Conservation (phyloP, 176 grass and related monocot genomes). For the Oryza officinalis region DNA sequence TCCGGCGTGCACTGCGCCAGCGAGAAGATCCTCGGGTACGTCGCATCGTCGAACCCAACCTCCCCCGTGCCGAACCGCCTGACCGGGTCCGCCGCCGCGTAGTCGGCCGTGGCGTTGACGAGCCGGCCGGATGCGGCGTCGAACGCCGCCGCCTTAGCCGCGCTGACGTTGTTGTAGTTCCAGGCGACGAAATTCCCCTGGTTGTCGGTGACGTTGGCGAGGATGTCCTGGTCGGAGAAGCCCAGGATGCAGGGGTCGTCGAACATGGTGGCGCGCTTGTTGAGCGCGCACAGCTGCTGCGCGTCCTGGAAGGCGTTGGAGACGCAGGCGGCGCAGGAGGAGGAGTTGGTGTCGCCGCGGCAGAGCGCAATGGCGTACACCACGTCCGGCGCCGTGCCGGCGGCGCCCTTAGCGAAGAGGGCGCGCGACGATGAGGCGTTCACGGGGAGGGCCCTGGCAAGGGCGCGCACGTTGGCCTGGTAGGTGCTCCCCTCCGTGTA, state of each 20-base stretch:
- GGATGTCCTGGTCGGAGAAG: conserved; percentile 51
- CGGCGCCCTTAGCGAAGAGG: conserved; percentile 25
- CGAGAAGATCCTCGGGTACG: conserved; percentile 33
- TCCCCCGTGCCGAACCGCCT: conserved; percentile 50
- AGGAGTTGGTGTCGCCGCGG: conserved; percentile 41
- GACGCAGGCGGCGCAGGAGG: conserved; percentile 12
- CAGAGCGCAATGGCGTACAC: conserved; percentile 42
- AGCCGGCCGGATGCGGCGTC: conserved; percentile 29
- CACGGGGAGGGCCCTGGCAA: background rate
- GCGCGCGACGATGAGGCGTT: conserved; percentile 12
- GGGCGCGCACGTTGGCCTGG: conserved; percentile 41
- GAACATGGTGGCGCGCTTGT: conserved; percentile 31
- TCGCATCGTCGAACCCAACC: background rate
- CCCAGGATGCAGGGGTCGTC: conserved; percentile 56
- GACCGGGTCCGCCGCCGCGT: conserved; percentile 27
- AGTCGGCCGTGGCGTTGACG: conserved; percentile 39
- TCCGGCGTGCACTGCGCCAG: conserved; percentile 63
- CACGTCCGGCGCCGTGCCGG: conserved; percentile 28
- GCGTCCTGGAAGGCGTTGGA: conserved; percentile 14
- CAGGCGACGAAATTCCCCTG: background rate
- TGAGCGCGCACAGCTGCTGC: conserved; percentile 30
- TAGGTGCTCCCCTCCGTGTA: conserved; percentile 36
- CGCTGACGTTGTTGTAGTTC: conserved; percentile 14
- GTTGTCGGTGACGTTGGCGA: conserved; percentile 11
- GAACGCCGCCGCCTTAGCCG: background rate